A percentile compares a stretch with the other conserved stretches of the same genome.
Conservation (phyloP, 805 yeast species). For the Kluyveromyces dobzhanskii region DNA sequence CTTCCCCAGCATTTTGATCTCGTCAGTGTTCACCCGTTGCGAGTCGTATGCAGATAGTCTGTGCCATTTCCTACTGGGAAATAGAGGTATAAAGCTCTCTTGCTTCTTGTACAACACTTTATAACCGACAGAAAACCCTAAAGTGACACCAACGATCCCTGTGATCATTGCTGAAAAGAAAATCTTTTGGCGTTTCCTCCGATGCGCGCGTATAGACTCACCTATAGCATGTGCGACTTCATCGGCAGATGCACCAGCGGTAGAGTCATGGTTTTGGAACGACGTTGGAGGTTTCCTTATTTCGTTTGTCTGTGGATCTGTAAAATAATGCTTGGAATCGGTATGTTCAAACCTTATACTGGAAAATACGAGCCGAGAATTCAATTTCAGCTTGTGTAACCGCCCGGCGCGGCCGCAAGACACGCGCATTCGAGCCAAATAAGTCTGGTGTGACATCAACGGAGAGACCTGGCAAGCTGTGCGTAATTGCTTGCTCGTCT, state of each 20-base stretch:
- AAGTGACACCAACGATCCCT: slow-evolving; percentile 14
- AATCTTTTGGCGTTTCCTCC: slow-evolving; percentile 12
- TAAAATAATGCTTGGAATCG: slow-evolving; percentile 17
- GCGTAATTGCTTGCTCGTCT: no score
- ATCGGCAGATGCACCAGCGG: background rate
- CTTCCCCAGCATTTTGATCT: slow-evolving; percentile 15
- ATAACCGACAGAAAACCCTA: slow-evolving; percentile 24
- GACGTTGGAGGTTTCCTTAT: slow-evolving; percentile 18
- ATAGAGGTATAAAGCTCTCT: slow-evolving; percentile 21
- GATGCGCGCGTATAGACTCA: slow-evolving; percentile 15
- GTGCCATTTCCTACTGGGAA: slow-evolving; percentile 19
- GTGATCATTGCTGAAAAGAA: slow-evolving; percentile 10
- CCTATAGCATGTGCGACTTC: slow-evolving; percentile 11
- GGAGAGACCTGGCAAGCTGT: no score
- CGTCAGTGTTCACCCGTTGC: slow-evolving; percentile 14
- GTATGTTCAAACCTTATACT: background rate
- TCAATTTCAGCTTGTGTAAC: no score
- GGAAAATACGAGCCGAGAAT: no score
- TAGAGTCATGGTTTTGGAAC: background rate
- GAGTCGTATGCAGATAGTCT: slow-evolving; percentile 18
- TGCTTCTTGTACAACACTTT: slow-evolving; percentile 20
- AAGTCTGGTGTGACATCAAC: no score
- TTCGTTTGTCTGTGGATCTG: slow-evolving; percentile 8
- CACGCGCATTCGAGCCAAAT: no score
- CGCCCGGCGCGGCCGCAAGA: no score